Evolutionary conservation across 768 basidiomycete species (phyloP).

Genomic region (Trametes cingulata): DNA sequence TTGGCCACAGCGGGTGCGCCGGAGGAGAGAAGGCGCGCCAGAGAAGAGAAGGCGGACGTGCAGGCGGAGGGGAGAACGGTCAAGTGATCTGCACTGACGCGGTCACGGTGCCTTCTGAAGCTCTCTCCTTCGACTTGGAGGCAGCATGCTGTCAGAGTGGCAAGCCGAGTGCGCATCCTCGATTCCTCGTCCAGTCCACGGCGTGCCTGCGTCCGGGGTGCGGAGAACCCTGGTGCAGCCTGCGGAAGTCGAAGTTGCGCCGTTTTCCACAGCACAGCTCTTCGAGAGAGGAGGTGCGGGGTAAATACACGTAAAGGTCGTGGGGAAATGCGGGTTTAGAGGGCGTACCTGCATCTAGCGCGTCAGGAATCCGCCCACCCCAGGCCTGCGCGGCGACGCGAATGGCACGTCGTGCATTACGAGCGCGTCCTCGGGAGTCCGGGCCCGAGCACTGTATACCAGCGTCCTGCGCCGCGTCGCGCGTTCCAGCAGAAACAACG

Average conservation of each 20-base stretch:
- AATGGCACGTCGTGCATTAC: neutral
- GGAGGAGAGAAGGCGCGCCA: neutral
- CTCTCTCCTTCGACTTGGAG: neutral
- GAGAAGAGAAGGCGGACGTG: neutral
- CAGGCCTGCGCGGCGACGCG: neutral
- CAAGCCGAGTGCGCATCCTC: neutral
- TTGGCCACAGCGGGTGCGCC: neutral
- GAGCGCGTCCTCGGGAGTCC: neutral
- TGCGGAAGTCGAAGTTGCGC: no score
- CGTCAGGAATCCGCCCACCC: neutral
- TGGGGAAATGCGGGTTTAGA: neutral
- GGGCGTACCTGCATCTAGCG: conserved; percentile 1
- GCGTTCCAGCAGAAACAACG: neutral
- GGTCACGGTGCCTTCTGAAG: neutral
- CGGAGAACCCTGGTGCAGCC: no score
- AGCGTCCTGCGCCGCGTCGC: no score
- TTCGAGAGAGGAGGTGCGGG: neutral
- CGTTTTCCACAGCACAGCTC: conserved; percentile 7
- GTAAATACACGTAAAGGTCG: neutral
- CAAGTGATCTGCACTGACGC: neutral
- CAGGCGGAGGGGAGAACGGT: neutral
- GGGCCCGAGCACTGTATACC: neutral
- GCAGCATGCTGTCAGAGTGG: neutral
- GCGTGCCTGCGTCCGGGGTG: no score
- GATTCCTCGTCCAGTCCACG: no score